Conservation (phyloP, 2,329 filamentous ascomycete species). For the Sarocladiaceae sp. region DNA sequence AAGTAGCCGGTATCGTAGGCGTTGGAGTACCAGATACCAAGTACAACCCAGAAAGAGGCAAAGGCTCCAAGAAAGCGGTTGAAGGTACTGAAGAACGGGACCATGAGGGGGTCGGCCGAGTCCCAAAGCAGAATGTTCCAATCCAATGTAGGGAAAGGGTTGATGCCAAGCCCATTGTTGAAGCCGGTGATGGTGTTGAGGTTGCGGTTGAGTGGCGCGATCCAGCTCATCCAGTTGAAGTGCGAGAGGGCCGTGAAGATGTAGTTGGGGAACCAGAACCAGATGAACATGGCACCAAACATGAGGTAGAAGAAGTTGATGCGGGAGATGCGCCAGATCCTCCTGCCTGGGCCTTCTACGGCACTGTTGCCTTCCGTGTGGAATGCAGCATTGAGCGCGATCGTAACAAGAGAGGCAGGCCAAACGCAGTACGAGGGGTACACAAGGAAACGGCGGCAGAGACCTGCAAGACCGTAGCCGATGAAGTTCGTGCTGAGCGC, state of each 20-base stretch:
- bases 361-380: conserved; percentile 37
- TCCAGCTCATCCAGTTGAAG: conserved; percentile 55
- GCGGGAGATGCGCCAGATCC: conserved; percentile 39
- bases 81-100: conserved; percentile 52
- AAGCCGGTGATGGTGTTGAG: conserved; percentile 37
- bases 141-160: conserved; percentile 40
- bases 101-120: conserved; percentile 38
- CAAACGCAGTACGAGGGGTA: conserved; percentile 51
- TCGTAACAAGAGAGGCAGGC: conserved; percentile 49
- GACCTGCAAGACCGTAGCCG: conserved; percentile 53
- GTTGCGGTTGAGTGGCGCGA: conserved; percentile 38
- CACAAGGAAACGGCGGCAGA: conserved; percentile 47
- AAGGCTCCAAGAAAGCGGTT: conserved; percentile 56
- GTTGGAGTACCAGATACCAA: conserved; percentile 53
- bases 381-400: conserved; percentile 47
- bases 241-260: conserved; percentile 44
- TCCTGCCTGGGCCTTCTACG: conserved; percentile 36
- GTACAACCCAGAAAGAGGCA: conserved; percentile 46
- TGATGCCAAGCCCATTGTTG: conserved; percentile 38
- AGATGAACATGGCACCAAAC: conserved; percentile 48
- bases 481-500: conserved; percentile 51
- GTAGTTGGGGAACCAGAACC: conserved; percentile 53
- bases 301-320: conserved; percentile 45
- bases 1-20: conserved; percentile 51
- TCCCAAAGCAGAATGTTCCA: conserved; percentile 41